Evolutionary conservation across 768 basidiomycete genomes (phyloP).

Genomic region (Lepiota brunneoincarnata): DNA sequence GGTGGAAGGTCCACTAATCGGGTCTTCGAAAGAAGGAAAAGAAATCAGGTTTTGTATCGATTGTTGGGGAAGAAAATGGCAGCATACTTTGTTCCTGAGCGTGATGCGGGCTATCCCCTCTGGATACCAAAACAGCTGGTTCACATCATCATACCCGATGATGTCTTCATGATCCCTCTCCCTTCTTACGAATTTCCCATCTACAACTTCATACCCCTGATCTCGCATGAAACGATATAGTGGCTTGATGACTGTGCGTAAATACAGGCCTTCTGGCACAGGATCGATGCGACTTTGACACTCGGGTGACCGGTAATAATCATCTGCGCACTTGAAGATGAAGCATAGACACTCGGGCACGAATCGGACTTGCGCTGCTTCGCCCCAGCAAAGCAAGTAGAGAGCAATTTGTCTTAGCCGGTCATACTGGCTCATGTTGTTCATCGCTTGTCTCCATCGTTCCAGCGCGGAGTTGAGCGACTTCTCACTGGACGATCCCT

Average conservation of each 20-base stretch:
- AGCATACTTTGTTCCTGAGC: constrained; percentile 77
- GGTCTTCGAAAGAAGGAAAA: constrained; percentile 45
- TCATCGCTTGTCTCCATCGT: constrained; percentile 97
- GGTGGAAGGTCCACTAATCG: constrained; percentile 90
- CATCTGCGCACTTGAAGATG: constrained; percentile 99
- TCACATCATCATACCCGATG: constrained; percentile 98
- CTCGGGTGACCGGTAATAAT: constrained; percentile 98
- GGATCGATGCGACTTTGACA: constrained; percentile 92
- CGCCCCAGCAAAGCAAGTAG: constrained; percentile 96
- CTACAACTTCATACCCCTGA: constrained; percentile 95
- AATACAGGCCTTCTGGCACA: constrained; percentile 93
- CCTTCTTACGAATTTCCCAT: constrained; percentile 90
- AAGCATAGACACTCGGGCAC: constrained; percentile 96
- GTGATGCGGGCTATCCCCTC: constrained; percentile 95
- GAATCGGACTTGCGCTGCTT: constrained; percentile 96
- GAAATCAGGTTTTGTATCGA: neutral
- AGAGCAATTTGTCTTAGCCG: constrained; percentile 94
- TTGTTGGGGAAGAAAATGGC: neutral
- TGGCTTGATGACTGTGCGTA: constrained; percentile 87
- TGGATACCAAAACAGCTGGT: constrained; percentile 99
- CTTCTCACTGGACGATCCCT: constrained; percentile 54
- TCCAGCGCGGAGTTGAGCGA: constrained; percentile 81
- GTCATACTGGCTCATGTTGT: constrained; percentile 98
- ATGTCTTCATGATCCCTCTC: constrained; percentile 93
- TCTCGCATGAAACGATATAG: constrained; percentile 96